Evolutionary conservation across 176 grass and related monocot species (phyloP).

Genomic region (Elaeis guineensis): DNA sequence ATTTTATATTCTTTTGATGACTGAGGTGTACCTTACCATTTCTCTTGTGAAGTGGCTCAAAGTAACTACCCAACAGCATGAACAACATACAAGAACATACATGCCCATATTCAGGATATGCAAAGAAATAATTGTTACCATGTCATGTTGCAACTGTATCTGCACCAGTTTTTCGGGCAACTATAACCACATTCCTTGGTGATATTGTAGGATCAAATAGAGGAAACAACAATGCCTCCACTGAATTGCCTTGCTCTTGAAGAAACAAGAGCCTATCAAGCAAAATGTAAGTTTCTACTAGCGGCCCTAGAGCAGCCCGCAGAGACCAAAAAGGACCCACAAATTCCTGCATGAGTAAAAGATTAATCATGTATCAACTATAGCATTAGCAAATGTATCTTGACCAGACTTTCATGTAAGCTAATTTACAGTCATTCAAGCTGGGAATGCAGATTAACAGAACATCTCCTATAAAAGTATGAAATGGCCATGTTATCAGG

Average conservation of each 20-base stretch:
- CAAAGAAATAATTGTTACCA: neutral
- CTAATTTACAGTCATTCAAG: no score
- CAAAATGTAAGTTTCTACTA: constrained; percentile 91
- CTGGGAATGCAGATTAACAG: no score
- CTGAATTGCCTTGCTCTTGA: constrained; percentile 54
- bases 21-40: no score
- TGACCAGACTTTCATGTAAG: no score
- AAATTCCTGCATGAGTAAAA: constrained; percentile 47
- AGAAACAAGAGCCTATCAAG: constrained; percentile 85
- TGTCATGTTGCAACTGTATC: constrained; percentile 4
- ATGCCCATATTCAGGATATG: neutral
- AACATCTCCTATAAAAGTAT: no score
- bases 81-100: neutral
- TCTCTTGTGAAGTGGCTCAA: no score
- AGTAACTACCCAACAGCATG: no score
- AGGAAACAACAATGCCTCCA: constrained; percentile 55
- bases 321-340: constrained; percentile 96
- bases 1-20: no score
- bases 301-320: constrained; percentile 71
- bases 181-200: constrained; percentile 67
- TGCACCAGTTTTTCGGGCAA: constrained; percentile 52
- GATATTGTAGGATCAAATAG: constrained; percentile 81
- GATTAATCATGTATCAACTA: constrained; percentile 8
- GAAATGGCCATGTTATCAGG: no score
- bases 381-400: no score